Percentiles rank a stretch among this genome's conserved stretches.
Evolutionary conservation across 1,139 yeast genomes (phyloP).

Genomic region (Nakaseomyces uthaithaninus): DNA sequence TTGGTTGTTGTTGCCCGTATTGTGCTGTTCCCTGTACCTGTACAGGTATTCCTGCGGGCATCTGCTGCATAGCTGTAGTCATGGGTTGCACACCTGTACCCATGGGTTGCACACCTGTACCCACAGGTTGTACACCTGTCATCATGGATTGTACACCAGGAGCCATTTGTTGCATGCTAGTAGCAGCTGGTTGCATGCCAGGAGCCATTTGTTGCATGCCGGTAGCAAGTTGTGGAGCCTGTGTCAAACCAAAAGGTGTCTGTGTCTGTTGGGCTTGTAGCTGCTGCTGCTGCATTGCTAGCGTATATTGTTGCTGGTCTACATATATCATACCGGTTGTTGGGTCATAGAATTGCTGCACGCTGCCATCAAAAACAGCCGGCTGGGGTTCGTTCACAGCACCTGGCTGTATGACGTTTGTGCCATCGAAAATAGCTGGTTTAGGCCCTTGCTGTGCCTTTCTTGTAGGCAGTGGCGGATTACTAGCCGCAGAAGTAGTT

Average conservation of each 20-base stretch:
- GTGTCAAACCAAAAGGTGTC: slow-evolving; percentile 16
- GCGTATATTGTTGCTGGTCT: slow-evolving; percentile 23
- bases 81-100: neutral
- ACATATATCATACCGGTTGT: slow-evolving; percentile 29
- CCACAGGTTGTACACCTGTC: neutral
- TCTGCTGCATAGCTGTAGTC: slow-evolving; percentile 13
- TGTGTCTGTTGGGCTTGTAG: slow-evolving; percentile 21
- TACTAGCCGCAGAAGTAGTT: slow-evolving; percentile 15
- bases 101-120: neutral
- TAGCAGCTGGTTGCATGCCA: neutral
- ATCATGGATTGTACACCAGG: neutral
- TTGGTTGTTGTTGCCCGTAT: slow-evolving; percentile 12
- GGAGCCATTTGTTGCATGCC: slow-evolving; percentile 23
- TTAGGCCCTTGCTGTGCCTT: slow-evolving; percentile 19
- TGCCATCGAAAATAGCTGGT: slow-evolving; percentile 31
- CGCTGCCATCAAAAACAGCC: slow-evolving; percentile 24
- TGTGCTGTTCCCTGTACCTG: slow-evolving; percentile 12
- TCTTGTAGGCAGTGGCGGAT: slow-evolving; percentile 21
- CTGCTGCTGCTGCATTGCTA: slow-evolving; percentile 16
- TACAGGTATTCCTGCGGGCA: too few relatives aligned
- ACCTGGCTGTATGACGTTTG: slow-evolving; percentile 9
- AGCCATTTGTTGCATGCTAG: too few relatives aligned
- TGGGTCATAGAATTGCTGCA: slow-evolving; percentile 31
- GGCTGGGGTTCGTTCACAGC: slow-evolving; percentile 11
- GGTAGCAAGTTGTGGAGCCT: slow-evolving; percentile 21